Evolutionary conservation across 148 eudicot species (phyloP).

Genomic region (Nyssa sinensis): DNA sequence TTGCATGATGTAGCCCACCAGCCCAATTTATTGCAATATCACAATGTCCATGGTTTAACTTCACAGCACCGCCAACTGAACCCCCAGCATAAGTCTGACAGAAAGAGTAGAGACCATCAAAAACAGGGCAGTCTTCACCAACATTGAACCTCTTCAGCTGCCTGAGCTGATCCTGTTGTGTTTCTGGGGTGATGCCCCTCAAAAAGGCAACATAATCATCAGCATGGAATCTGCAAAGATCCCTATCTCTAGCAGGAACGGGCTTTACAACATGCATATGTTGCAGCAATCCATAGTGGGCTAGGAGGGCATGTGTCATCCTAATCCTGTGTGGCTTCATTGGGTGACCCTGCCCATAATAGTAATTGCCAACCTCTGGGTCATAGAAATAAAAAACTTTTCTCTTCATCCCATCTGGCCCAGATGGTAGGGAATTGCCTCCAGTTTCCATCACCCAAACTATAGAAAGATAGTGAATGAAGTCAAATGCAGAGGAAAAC

Average conservation of each 20-base stretch:
- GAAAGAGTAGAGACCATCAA: slow-evolving; percentile 60
- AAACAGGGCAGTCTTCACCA: slow-evolving; percentile 77
- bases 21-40: slow-evolving; percentile 73
- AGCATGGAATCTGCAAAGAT: slow-evolving; percentile 60
- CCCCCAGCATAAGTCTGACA: slow-evolving; percentile 75
- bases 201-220: slow-evolving; percentile 62
- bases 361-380: slow-evolving; percentile 61
- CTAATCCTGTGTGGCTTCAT: slow-evolving; percentile 71
- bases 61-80: slow-evolving; percentile 64
- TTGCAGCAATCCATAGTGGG: slow-evolving; percentile 57
- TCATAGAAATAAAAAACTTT: slow-evolving; percentile 59
- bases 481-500: background rate
- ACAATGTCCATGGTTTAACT: slow-evolving; percentile 53
- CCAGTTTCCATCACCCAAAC: slow-evolving; percentile 38
- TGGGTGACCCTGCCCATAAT: slow-evolving; percentile 72
- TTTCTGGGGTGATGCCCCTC: slow-evolving; percentile 54
- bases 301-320: slow-evolving; percentile 62
- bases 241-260: slow-evolving; percentile 49
- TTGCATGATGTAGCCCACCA: slow-evolving; percentile 72
- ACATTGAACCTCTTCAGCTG: slow-evolving; percentile 69
- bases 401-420: slow-evolving; percentile 51
- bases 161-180: slow-evolving; percentile 58
- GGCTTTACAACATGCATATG: slow-evolving; percentile 64
- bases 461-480: background rate
- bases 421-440: slow-evolving; percentile 63